Evolutionary conservation across 2,329 filamentous ascomycete genomes (phyloP), one percentile per base, ranked within the genome.

Genomic region (Xylaria digitata): DNA sequence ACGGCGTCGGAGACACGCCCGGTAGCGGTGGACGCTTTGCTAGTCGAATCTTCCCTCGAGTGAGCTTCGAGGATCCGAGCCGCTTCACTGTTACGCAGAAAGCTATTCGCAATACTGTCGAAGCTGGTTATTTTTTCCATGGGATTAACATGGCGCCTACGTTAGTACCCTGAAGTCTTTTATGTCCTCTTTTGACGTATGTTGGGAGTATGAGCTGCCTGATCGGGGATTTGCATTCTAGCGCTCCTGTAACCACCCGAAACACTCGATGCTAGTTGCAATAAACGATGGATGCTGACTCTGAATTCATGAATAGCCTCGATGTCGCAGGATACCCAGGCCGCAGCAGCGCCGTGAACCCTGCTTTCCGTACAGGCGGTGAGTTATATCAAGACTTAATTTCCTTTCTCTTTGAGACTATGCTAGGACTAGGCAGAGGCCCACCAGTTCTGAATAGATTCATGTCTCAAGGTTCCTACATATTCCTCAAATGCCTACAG

Each of bases 341-440:
- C 34, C 34, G 45, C 1, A 64, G 72, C 42, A 77, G 80, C 17
- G 79, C 79, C 6, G 74, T 81, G 13, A 82, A 82, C 58, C 83
- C 82, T 2, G 82, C 82, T 1, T 85, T 82, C 78, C 75, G 83
- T n/a, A 75, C 68, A 0, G 77, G 37, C 13, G 52, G 66, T 68
- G 32, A 60, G 65, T 65, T 26, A 30, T 32, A 32, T 30, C 6
- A 7, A 40, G 11, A 34, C 15, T 34, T 11, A 11, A 32, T 15
- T 49, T 30, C 6, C 32, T 55, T 61, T 26, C 6, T 45, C n/a
- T n/a, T 26, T 7, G 21, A 15, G 13, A 21, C 7, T 30, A 53
- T 59, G 13, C 15, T 17, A 26, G 30, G 37, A 19, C n/a, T 6
- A 9, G 4, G 21, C 2, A 50, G n/a, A 21, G 26, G 8, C 2